Percentiles rank a stretch among this genome's conserved stretches.
Conservation (phyloP, 257 asterid species). For the Prunella vulgaris region DNA sequence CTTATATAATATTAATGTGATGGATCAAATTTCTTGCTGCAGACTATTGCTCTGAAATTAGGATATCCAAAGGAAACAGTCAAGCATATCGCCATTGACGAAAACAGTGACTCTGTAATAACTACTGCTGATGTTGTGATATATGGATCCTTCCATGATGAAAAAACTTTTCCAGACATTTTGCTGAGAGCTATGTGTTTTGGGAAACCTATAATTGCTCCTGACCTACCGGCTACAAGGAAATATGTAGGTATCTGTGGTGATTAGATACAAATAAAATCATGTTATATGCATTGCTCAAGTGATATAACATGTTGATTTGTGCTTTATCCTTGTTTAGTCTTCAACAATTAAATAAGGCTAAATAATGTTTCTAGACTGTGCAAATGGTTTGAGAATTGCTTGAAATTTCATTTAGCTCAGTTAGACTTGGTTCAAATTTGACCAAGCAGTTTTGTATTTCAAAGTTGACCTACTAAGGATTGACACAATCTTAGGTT, state of each 20-base stretch:
- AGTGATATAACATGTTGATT: not conserved
- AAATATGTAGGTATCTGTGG: conserved; percentile 61
- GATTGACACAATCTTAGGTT: conserved; percentile 42
- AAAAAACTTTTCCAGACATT: conserved; percentile 62
- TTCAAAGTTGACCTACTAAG: conserved; percentile 27
- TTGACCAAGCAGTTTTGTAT: not conserved
- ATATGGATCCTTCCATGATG: conserved; percentile 84
- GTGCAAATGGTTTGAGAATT: not conserved
- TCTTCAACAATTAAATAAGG: not conserved
- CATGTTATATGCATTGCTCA: not conserved
- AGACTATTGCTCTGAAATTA: conserved; percentile 67
- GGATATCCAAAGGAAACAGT: conserved; percentile 69
- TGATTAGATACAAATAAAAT: conserved; percentile 2
- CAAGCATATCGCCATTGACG: conserved; percentile 45
- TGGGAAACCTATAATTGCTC: conserved; percentile 79
- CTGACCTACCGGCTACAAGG: conserved; percentile 57
- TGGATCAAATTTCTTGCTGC: conserved; percentile 23
- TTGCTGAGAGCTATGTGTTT: conserved; percentile 86
- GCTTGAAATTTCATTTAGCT: not conserved
- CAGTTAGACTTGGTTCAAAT: not conserved
- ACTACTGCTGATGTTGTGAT: conserved; percentile 64
- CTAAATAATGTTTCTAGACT: not conserved
- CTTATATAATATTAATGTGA: not conserved
- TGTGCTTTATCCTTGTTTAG: not conserved
- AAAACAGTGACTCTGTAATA: conserved; percentile 40